phyloP scores from a whole-genome alignment of 352 stramenopile species.

The Globisporangium nagaii region DNA sequence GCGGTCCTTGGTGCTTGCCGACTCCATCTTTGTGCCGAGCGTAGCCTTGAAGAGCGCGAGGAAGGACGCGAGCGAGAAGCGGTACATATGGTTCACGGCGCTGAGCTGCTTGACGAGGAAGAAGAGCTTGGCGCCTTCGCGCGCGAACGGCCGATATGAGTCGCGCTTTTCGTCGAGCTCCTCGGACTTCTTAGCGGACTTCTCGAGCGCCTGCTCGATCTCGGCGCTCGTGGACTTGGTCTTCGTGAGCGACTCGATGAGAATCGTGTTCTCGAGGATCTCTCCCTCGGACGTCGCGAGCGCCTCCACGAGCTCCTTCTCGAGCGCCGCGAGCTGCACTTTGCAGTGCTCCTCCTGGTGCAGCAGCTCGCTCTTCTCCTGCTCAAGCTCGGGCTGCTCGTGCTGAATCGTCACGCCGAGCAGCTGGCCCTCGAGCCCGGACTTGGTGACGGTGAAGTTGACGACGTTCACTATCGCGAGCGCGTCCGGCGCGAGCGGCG shows the following conservation, averaged over 20 bases:
- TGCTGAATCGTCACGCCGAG: slow-evolving; percentile 92
- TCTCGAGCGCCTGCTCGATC: slow-evolving; percentile 86
- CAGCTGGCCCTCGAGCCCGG: slow-evolving; percentile 90
- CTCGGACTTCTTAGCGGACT: slow-evolving; percentile 85
- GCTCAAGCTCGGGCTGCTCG: slow-evolving; percentile 92
- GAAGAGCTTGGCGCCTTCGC: slow-evolving; percentile 88
- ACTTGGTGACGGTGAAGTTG: slow-evolving; percentile 95
- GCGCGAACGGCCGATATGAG: slow-evolving; percentile 86
- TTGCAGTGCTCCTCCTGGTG: slow-evolving; percentile 94
- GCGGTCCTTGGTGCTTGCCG: slow-evolving; percentile 63
- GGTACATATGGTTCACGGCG: slow-evolving; percentile 94
- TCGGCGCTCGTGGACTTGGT: slow-evolving; percentile 91
- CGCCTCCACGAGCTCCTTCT: slow-evolving; percentile 91
- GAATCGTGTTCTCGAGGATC: slow-evolving; percentile 91
- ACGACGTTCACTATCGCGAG: slow-evolving; percentile 89
- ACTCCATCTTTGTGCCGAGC: slow-evolving; percentile 80
- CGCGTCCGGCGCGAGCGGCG: slow-evolving; percentile 84
- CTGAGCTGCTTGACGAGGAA: slow-evolving; percentile 92
- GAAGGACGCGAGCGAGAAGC: slow-evolving; percentile 91
- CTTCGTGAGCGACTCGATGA: slow-evolving; percentile 93
- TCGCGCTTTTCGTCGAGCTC: slow-evolving; percentile 92
- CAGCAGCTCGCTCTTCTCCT: slow-evolving; percentile 90
- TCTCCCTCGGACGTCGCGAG: slow-evolving; percentile 93
- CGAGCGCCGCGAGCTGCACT: slow-evolving; percentile 88
- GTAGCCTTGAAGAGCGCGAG: slow-evolving; percentile 83